Evolutionary conservation across 257 asterid species (phyloP).

Genomic region (Nicotiana otophora): DNA sequence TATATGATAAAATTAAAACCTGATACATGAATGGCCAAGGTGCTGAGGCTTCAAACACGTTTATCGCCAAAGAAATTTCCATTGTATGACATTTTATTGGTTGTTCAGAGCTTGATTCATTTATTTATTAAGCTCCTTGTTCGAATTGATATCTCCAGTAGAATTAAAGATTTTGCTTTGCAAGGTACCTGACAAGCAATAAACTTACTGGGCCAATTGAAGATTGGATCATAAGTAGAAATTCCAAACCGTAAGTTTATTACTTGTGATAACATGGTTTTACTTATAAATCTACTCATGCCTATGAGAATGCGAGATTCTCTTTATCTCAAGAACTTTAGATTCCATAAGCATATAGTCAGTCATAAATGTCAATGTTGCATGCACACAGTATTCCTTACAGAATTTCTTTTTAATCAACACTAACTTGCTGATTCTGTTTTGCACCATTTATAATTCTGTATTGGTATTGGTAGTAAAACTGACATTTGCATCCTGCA

Average conservation of each 20-base stretch:
- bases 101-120: background rate
- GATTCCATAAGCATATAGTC: background rate
- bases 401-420: background rate
- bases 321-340: background rate
- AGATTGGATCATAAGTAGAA: constrained; percentile 24
- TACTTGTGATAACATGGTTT: background rate
- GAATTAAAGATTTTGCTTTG: background rate
- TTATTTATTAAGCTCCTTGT: background rate
- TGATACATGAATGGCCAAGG: background rate
- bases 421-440: background rate
- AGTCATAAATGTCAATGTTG: background rate
- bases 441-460: background rate
- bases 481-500: background rate
- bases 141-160: background rate
- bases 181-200: constrained; percentile 47
- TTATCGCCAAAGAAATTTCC: background rate
- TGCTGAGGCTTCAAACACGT: background rate
- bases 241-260: constrained; percentile 26
- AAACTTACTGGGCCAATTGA: constrained; percentile 38
- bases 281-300: background rate
- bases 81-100: background rate
- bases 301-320: background rate
- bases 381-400: background rate
- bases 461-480: background rate
- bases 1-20: background rate